phyloP scores from a whole-genome alignment of 495 filamentous ascomycete species.

The Tuber microsphaerosporum region DNA sequence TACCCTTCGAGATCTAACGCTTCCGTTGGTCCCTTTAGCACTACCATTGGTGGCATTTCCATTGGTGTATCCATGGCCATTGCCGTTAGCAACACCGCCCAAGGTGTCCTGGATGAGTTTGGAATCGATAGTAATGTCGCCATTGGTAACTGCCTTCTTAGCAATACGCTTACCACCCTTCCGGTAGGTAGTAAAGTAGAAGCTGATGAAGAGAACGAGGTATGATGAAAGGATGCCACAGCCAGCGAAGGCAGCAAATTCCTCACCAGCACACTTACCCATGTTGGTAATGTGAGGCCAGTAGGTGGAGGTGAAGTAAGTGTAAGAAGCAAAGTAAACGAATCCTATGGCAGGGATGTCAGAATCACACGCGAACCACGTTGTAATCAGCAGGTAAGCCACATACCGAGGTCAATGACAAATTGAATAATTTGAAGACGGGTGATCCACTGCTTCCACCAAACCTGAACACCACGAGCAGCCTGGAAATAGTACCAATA shows the following conservation, averaged over 20 bases:
- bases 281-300: conserved; percentile 73
- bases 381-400: not conserved
- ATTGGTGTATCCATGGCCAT: conserved; percentile 16
- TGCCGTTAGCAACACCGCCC: conserved; percentile 40
- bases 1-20: conserved; percentile 54
- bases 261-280: conserved; percentile 87
- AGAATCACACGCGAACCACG: conserved; percentile 9
- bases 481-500: conserved; percentile 79
- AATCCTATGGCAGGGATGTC: conserved; percentile 52
- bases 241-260: conserved; percentile 91
- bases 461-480: conserved; percentile 70
- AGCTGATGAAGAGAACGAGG: conserved; percentile 94
- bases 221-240: conserved; percentile 88
- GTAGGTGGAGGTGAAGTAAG: conserved; percentile 89
- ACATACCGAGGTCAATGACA: conserved; percentile 67
- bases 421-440: conserved; percentile 79
- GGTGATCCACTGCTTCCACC: conserved; percentile 90
- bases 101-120: conserved; percentile 41
- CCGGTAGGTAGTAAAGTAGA: conserved; percentile 96
- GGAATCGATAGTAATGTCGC: conserved; percentile 42
- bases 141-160: conserved; percentile 53
- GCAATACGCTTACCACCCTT: conserved; percentile 62
- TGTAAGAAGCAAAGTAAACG: conserved; percentile 93
- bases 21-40: conserved; percentile 49
- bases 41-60: conserved; percentile 43